A percentile compares a stretch with the other conserved stretches of the same genome.
These are phyloP conservation scores for Pleurotus citrinopileatus DNA, from an alignment of 768 basidiomycete species.

Conservation along the genomic window DNA sequence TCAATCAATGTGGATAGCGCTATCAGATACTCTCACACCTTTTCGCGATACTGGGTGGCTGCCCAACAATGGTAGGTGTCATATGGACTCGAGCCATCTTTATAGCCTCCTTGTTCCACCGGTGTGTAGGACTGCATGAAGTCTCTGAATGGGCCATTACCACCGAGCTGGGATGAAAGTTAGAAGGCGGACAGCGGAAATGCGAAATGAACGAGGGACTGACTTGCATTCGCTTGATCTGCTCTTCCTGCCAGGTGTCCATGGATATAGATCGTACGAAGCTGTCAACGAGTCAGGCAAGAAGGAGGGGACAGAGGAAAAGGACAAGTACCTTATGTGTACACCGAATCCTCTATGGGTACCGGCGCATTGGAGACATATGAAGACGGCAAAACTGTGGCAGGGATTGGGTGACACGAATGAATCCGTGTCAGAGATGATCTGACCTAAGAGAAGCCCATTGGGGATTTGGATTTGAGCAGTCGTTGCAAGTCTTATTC, in stretches of 20 bases:
- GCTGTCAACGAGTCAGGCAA: slow-evolving; percentile 36
- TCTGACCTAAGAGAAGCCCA: slow-evolving; percentile 84
- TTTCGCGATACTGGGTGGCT: slow-evolving; percentile 91
- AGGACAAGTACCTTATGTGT: slow-evolving; percentile 74
- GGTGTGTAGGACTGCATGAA: slow-evolving; percentile 76
- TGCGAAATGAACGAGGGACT: slow-evolving; percentile 14
- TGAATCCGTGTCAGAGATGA: background rate
- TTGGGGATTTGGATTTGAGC: slow-evolving; percentile 87
- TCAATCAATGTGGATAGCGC: slow-evolving; percentile 10
- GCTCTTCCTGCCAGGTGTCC: slow-evolving; percentile 95
- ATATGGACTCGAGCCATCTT: slow-evolving; percentile 54
- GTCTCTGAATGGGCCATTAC: slow-evolving; percentile 77
- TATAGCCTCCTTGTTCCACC: slow-evolving; percentile 66
- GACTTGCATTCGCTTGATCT: slow-evolving; percentile 89
- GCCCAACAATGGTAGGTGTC: slow-evolving; percentile 94
- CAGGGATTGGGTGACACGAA: background rate
- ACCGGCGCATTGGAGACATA: slow-evolving; percentile 89
- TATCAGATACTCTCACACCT: slow-evolving; percentile 45
- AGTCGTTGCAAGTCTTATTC: slow-evolving; percentile 83
- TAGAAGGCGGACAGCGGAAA: slow-evolving; percentile 2
- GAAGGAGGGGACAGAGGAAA: slow-evolving; percentile 11
- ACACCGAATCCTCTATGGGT: slow-evolving; percentile 90
- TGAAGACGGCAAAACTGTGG: slow-evolving; percentile 76
- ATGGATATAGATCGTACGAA: slow-evolving; percentile 93
- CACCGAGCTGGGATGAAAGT: slow-evolving; percentile 61